Percentiles rank a stretch among this genome's conserved stretches.
phyloP scores from a whole-genome alignment of 441 rosid species.

The Pelargonium australe region DNA sequence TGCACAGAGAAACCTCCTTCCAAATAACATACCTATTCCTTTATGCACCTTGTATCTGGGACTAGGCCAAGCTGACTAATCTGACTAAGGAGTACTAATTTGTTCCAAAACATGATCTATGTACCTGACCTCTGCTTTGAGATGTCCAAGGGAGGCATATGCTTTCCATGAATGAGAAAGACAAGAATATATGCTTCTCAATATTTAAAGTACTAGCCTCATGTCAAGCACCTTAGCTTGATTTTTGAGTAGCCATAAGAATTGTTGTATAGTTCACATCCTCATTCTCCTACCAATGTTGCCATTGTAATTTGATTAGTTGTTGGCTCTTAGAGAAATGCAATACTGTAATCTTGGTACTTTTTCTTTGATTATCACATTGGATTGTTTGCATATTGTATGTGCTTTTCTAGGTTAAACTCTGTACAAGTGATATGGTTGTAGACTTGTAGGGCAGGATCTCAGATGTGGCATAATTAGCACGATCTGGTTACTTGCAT shows the following conservation, averaged over 20 bases:
- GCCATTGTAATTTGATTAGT: neutral
- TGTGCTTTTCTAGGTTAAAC: neutral
- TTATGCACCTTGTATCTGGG: no score
- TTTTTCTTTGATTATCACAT: neutral
- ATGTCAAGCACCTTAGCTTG: neutral
- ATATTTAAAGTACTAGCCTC: neutral
- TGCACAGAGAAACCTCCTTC: no score
- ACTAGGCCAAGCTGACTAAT: no score
- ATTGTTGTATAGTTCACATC: neutral
- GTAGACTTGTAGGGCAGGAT: neutral
- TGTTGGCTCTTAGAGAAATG: neutral
- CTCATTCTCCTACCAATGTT: neutral
- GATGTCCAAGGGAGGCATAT: neutral
- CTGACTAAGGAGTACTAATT: no score
- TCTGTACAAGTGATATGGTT: neutral
- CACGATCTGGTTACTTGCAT: neutral
- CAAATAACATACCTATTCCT: no score
- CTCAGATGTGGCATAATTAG: neutral
- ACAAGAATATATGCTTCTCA: neutral
- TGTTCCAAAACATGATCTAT: no score
- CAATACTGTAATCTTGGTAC: neutral
- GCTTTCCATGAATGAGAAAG: neutral
- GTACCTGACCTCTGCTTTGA: no score
- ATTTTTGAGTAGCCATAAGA: neutral
- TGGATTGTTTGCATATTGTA: neutral